Conservation (phyloP, 1,139 yeast species). For the Blastobotrys buckinghamii region DNA sequence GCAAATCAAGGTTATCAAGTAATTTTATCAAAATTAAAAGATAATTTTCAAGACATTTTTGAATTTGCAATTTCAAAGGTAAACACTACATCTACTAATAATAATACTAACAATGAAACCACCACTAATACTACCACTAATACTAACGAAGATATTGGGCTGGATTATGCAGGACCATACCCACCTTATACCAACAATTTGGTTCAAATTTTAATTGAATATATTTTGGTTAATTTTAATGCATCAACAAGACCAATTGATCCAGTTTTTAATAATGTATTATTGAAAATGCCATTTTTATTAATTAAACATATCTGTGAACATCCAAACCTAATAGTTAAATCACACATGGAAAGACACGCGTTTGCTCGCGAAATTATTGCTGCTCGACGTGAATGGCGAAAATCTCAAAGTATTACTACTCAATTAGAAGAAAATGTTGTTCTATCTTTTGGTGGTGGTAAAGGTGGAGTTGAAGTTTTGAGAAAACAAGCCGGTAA, state of each 20-base stretch:
- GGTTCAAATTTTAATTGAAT: constrained; percentile 23
- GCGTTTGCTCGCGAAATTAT: constrained; percentile 28
- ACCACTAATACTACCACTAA: neutral
- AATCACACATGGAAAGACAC: constrained; percentile 30
- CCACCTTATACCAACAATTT: constrained; percentile 31
- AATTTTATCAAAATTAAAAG: constrained; percentile 20
- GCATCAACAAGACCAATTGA: constrained; percentile 21
- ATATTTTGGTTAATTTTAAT: constrained; percentile 21
- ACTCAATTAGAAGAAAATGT: constrained; percentile 29
- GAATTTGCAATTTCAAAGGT: constrained; percentile 21
- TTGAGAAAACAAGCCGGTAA: constrained; percentile 28
- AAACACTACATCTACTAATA: neutral
- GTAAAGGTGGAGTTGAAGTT: constrained; percentile 33
- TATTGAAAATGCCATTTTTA: constrained; percentile 27
- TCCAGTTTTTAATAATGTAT: constrained; percentile 17
- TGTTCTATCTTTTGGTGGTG: constrained; percentile 34
- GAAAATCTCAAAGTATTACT: constrained; percentile 15
- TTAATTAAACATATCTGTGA: constrained; percentile 29
- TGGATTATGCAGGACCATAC: constrained; percentile 30
- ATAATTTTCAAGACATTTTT: constrained; percentile 22
- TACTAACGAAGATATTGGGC: constrained; percentile 18
- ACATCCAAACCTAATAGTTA: constrained; percentile 23
- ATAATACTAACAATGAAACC: neutral
- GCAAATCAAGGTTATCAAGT: constrained; percentile 26
- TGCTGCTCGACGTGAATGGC: constrained; percentile 23